Conservation (phyloP, 2,329 filamentous ascomycete species). For the Achaetomium macrosporum region DNA sequence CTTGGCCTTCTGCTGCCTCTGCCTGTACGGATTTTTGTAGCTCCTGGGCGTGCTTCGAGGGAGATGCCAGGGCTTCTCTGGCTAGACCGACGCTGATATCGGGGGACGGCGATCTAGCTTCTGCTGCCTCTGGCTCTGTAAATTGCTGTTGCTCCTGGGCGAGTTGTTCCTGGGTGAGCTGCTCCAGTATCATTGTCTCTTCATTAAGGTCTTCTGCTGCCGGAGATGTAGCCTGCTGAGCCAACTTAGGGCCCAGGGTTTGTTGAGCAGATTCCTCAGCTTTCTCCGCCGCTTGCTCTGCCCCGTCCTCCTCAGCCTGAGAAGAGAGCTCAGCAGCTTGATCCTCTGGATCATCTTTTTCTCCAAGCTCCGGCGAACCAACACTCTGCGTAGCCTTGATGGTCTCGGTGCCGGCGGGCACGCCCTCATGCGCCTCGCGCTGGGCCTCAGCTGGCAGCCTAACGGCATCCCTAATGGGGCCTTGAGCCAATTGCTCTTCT, state of each 20-base stretch:
- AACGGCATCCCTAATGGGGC: background rate
- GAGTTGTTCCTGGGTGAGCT: constrained; percentile 13
- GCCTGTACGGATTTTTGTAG: background rate
- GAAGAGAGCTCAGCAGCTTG: background rate
- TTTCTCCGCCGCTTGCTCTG: background rate
- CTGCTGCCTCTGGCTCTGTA: background rate
- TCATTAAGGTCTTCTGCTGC: constrained; percentile 5
- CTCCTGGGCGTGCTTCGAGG: constrained; percentile 8
- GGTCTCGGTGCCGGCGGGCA: background rate
- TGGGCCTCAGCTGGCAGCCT: background rate
- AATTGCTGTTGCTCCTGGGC: constrained; percentile 7
- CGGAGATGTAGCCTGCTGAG: background rate
- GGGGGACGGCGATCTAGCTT: constrained; percentile 2
- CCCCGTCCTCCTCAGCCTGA: background rate
- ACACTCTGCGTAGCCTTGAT: background rate
- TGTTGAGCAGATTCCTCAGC: background rate
- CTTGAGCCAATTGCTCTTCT: background rate
- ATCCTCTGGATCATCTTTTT: background rate
- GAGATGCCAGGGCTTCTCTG: constrained; percentile 17
- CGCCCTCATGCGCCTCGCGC: background rate
- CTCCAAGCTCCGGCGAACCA: background rate
- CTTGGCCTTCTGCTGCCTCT: background rate
- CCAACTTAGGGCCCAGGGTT: background rate
- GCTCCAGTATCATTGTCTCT: constrained; percentile 6
- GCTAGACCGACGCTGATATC: constrained; percentile 27